A percentile compares a stretch with the other conserved stretches of the same genome.
Evolutionary conservation across 257 asterid species (phyloP).

Genomic region (Buddleja alternifolia): DNA sequence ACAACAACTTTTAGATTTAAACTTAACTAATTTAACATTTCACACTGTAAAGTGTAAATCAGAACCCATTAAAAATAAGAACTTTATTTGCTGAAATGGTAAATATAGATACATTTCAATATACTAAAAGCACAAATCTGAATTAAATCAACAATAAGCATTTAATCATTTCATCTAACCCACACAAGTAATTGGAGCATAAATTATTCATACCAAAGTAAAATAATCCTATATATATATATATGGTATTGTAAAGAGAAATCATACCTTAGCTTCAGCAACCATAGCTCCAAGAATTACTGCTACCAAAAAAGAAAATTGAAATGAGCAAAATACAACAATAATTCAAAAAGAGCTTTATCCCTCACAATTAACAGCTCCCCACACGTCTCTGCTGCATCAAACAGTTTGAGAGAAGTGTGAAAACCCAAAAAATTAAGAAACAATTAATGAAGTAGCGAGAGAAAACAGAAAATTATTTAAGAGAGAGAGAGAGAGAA

Average conservation of each 20-base stretch:
- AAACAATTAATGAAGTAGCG: no score
- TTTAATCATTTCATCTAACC: not conserved
- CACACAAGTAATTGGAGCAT: not conserved
- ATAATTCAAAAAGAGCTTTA: not conserved
- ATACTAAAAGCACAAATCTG: not conserved
- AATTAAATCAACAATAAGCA: conserved; percentile 2
- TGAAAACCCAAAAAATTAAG: not conserved
- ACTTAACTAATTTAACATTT: no score
- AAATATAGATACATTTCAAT: not conserved
- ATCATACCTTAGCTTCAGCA: conserved; percentile 44
- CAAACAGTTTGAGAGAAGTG: not conserved
- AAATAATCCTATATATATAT: not conserved
- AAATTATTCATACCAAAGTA: not conserved
- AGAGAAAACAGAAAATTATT: no score
- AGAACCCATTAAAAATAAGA: conserved; percentile 2
- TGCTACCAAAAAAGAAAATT: not conserved
- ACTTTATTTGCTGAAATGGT: not conserved
- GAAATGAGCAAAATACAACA: not conserved
- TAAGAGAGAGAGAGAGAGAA: conserved; percentile 1
- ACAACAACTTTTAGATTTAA: no score
- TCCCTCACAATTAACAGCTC: not conserved
- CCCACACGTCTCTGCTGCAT: conserved; percentile 11
- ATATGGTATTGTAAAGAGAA: conserved; percentile 1
- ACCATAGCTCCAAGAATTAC: conserved; percentile 40
- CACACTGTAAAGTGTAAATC: not conserved